These are phyloP conservation scores for Posidonia oceanica DNA, from an alignment of 116 monocot species.

Conservation along the genomic window DNA sequence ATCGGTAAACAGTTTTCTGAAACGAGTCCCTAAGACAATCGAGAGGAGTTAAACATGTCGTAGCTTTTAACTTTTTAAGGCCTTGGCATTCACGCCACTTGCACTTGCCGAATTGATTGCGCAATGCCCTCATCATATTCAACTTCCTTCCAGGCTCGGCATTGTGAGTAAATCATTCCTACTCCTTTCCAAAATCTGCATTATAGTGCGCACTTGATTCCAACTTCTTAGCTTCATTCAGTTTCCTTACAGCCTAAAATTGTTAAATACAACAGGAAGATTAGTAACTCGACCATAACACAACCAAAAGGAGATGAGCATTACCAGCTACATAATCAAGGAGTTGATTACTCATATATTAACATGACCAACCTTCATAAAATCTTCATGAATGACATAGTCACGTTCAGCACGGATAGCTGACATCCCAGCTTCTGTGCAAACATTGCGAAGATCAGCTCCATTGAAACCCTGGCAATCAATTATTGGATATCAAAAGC, in stretches of 20 bases:
- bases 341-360: no score
- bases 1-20: no score
- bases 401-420: slow-evolving; percentile 97
- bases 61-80: no score
- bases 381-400: slow-evolving; percentile 95
- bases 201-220: slow-evolving; percentile 79
- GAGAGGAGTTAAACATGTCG: no score
- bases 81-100: no score
- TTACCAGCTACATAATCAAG: not conserved
- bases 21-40: no score
- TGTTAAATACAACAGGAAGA: not conserved
- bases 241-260: slow-evolving; percentile 74
- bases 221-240: slow-evolving; percentile 87
- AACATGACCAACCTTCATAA: slow-evolving; percentile 65
- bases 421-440: slow-evolving; percentile 97
- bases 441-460: slow-evolving; percentile 92
- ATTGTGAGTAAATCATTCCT: slow-evolving; percentile 1
- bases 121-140: not conserved
- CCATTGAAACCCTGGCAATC: slow-evolving; percentile 82
- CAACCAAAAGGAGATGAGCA: not conserved
- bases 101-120: no score
- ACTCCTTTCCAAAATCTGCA: slow-evolving; percentile 88
- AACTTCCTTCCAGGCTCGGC: not conserved
- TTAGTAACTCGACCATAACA: not conserved
- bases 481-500: not conserved